A percentile compares a stretch with the other conserved stretches of the same genome.
Evolutionary conservation across 768 basidiomycete species (phyloP).

Genomic region (Glaciozyma martinii): DNA sequence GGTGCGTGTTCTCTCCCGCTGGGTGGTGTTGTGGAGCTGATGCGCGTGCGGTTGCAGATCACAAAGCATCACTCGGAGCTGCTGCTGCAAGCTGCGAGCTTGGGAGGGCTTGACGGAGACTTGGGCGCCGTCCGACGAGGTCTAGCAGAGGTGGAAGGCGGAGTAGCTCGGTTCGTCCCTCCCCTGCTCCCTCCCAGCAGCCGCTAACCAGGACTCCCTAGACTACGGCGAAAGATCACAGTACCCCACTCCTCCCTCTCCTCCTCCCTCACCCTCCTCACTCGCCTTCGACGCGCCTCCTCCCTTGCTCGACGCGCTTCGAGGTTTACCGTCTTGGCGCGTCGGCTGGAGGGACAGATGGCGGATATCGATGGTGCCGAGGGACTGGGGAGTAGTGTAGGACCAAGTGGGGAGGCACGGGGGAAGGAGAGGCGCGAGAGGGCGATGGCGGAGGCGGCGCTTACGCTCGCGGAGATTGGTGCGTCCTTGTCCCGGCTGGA

Average conservation of each 20-base stretch:
- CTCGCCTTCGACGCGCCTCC: constrained; percentile 69
- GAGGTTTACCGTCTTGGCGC: constrained; percentile 72
- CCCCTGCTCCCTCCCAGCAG: constrained; percentile 32
- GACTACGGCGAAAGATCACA: constrained; percentile 77
- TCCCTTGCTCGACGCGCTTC: constrained; percentile 75
- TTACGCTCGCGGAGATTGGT: constrained; percentile 76
- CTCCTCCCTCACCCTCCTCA: constrained; percentile 59
- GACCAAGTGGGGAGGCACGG: constrained; percentile 38
- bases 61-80: constrained; percentile 72
- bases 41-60: constrained; percentile 47
- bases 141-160: constrained; percentile 61
- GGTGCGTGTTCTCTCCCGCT: constrained; percentile 45
- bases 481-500: not conserved
- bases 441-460: constrained; percentile 82
- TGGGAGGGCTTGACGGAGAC: constrained; percentile 61
- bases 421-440: constrained; percentile 62
- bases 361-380: constrained; percentile 47
- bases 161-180: constrained; percentile 56
- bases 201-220: constrained; percentile 38
- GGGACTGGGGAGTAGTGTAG: not conserved
- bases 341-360: constrained; percentile 80
- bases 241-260: constrained; percentile 70
- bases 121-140: constrained; percentile 59
- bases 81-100: constrained; percentile 68
- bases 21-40: not conserved